A percentile compares a stretch with the other conserved stretches of the same genome.
Conservation (phyloP, 768 basidiomycete genomes). For the Naganishia randhawae region DNA sequence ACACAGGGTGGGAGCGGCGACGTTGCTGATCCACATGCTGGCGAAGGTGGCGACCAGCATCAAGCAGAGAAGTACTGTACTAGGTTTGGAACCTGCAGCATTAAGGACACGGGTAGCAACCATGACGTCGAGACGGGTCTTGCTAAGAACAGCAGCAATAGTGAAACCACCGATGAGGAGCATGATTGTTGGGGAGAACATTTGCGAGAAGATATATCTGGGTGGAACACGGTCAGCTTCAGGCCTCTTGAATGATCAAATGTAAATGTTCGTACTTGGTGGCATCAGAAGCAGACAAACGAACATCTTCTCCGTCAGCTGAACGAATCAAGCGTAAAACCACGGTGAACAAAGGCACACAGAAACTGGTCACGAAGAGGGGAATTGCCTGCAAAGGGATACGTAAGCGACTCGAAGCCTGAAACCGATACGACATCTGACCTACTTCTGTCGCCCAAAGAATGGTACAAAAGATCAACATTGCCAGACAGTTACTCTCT, state of each 20-base stretch:
- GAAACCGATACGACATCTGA: slow-evolving; percentile 15
- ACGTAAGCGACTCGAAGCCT: not conserved
- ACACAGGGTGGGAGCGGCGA: slow-evolving; percentile 94
- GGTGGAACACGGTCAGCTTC: slow-evolving; percentile 52
- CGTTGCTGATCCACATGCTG: slow-evolving; percentile 99
- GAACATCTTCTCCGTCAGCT: slow-evolving; percentile 55
- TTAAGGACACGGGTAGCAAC: slow-evolving; percentile 84
- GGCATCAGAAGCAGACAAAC: slow-evolving; percentile 64
- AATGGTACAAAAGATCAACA: slow-evolving; percentile 82
- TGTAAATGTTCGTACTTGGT: slow-evolving; percentile 57
- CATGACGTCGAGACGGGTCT: slow-evolving; percentile 85
- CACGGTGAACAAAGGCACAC: slow-evolving; percentile 84
- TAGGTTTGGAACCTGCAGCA: slow-evolving; percentile 82
- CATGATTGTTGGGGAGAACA: slow-evolving; percentile 99
- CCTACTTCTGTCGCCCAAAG: slow-evolving; percentile 94
- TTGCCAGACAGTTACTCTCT: slow-evolving; percentile 84
- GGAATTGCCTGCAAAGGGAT: slow-evolving; percentile 70
- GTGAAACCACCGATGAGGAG: slow-evolving; percentile 97
- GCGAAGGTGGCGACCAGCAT: slow-evolving; percentile 97
- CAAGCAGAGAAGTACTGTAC: slow-evolving; percentile 80
- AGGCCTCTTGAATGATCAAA: slow-evolving; percentile 40
- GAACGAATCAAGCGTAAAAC: slow-evolving; percentile 72
- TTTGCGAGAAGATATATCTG: slow-evolving; percentile 75
- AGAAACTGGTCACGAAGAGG: slow-evolving; percentile 90
- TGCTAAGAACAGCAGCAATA: slow-evolving; percentile 90